These are phyloP conservation scores for Blepharisma stoltei DNA, from an alignment of 73 alveolate species.

Conservation along the genomic window DNA sequence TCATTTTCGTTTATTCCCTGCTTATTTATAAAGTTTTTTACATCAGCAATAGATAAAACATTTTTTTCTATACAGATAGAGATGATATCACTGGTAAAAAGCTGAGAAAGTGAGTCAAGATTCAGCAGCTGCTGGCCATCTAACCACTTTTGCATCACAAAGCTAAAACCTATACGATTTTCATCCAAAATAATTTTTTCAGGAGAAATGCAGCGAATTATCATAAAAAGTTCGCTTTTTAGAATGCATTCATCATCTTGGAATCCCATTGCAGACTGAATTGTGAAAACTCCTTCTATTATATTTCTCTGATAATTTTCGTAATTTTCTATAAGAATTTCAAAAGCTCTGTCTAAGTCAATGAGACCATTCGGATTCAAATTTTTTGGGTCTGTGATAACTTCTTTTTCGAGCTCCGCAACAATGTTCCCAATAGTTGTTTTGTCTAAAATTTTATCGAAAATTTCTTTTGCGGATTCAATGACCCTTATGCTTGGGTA, in stretches of 20 bases:
- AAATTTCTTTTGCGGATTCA: slow-evolving; percentile 1
- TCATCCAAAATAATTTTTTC: not conserved
- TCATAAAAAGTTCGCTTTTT: not conserved
- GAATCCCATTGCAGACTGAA: not conserved
- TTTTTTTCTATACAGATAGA: too few relatives aligned
- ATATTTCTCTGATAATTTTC: slow-evolving; percentile 7
- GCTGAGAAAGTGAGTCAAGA: too few relatives aligned
- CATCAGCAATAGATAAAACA: too few relatives aligned
- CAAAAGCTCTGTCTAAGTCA: not conserved
- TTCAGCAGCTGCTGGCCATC: too few relatives aligned
- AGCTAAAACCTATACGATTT: too few relatives aligned
- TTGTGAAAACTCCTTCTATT: not conserved
- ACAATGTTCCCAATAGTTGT: not conserved
- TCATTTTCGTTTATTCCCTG: not conserved
- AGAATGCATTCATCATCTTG: not conserved
- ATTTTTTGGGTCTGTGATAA: not conserved
- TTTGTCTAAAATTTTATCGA: not conserved
- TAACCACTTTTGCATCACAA: too few relatives aligned
- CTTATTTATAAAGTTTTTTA: too few relatives aligned
- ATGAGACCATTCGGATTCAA: slow-evolving; percentile 7
- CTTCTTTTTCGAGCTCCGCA: not conserved
- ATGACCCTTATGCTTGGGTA: not conserved
- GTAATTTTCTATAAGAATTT: not conserved
- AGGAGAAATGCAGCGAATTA: not conserved
- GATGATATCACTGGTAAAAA: too few relatives aligned